Base-by-base conservation (phyloP, 2,329 filamentous ascomycete species). In the Exophiala sp. region DNA sequence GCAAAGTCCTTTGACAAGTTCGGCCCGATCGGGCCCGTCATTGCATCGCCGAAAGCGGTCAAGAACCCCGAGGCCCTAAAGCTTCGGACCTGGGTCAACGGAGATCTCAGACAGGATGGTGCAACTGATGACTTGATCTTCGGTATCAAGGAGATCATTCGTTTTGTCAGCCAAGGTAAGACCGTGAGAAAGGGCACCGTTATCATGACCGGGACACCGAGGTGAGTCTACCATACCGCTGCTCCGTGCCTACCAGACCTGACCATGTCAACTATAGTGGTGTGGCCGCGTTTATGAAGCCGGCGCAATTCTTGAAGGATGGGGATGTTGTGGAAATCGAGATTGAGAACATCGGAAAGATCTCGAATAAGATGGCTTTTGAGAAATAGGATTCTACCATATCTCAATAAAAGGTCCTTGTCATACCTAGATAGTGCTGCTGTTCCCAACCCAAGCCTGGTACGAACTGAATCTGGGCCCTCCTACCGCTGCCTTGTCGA, bases 1-100 rank as follows among this genome's bases (percentile, higher is more conserved):
- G 52, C 52, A 10, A 55, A 90, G 69, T 83, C 85, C 2, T 89
- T 88, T 60, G 86, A 90, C 69, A 84, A 83, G 11, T 90, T 86
- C 84, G 86, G 85, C 4, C 87, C 86, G 0, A 86, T 82, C 62
- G 86, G 87, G 0, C 87, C 87, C 0, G 86, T 82, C 1, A 88
- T 90, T 59, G 86, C 88, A 6, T 80, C 78, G 44, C 70, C 71
- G 35, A 70, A 72, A 2, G 51, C 85, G 48, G 48, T 41, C 14
- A 11, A 24, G 10, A 21, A 52, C 29, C 44, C 49, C 10, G 36
- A 48, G 21, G 36, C 9, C 14, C 18, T 55, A 8, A 24, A 24
- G n/a, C 39, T 56, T n/a, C 42, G 21, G 49, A 56, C 54, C 12
- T 48, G 43, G 32, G 43, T 56, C 29, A 56, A 56, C 16, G 54